A percentile compares a stretch with the other conserved stretches of the same genome.
phyloP scores from a whole-genome alignment of 2,329 filamentous ascomycete genomes.

The Diaporthe humulicola region DNA sequence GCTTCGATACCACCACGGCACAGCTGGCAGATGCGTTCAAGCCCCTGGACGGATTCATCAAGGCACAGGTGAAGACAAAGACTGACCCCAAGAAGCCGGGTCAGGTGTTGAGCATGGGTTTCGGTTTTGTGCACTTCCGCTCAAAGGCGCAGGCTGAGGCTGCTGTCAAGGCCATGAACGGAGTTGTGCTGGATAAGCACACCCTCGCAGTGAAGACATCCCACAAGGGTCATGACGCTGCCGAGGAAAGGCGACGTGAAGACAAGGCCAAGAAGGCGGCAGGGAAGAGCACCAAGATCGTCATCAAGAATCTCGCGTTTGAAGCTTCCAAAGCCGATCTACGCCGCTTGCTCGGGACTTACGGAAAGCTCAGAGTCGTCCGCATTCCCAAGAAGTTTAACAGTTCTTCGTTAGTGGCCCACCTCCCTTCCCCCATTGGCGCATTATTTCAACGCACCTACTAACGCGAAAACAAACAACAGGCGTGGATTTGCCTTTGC shows the following conservation, averaged over 20 bases:
- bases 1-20: constrained; percentile 87
- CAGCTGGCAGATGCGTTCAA: constrained; percentile 83
- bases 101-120: constrained; percentile 94
- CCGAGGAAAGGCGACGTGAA: constrained; percentile 85
- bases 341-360: constrained; percentile 85
- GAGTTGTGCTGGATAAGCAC: constrained; percentile 88
- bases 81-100: constrained; percentile 91
- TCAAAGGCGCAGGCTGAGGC: constrained; percentile 82
- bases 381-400: constrained; percentile 97
- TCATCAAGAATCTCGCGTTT: constrained; percentile 98
- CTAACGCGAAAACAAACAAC: constrained; percentile 25
- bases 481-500: constrained; percentile 93
- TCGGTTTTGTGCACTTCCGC: constrained; percentile 92
- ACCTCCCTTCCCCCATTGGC: not conserved
- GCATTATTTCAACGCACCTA: constrained; percentile 7
- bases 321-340: constrained; percentile 95
- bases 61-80: constrained; percentile 92
- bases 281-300: constrained; percentile 86
- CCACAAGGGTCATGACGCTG: constrained; percentile 88
- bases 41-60: constrained; percentile 87
- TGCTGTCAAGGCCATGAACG: constrained; percentile 88
- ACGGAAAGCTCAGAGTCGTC: constrained; percentile 92
- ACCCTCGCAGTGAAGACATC: constrained; percentile 87
- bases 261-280: constrained; percentile 86
- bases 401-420: constrained; percentile 67